Evolutionary conservation across 2,329 filamentous ascomycete species (phyloP).

Genomic region (Penicillium sp.): DNA sequence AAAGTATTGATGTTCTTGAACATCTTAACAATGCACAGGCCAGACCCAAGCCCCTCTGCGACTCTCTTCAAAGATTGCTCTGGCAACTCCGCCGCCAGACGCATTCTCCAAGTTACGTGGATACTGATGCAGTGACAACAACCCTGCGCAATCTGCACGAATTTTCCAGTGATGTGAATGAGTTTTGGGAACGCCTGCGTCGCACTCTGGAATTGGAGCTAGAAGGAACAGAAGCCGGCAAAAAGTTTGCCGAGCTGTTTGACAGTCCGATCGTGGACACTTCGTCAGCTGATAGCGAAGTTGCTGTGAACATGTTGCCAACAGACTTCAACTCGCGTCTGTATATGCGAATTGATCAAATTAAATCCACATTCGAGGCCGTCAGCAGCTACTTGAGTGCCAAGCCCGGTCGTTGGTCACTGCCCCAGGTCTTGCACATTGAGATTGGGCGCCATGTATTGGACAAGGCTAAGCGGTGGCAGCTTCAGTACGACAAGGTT

Average conservation of each 20-base stretch:
- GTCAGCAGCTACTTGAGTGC: conserved; percentile 34
- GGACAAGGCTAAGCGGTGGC: conserved; percentile 57
- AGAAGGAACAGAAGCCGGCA: conserved; percentile 44
- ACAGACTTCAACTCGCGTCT: conserved; percentile 42
- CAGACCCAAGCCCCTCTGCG: conserved; percentile 54
- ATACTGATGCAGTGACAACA: conserved; percentile 45
- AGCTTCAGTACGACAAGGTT: conserved; percentile 59
- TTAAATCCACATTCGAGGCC: conserved; percentile 40
- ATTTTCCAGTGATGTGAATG: conserved; percentile 55
- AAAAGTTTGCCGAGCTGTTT: conserved; percentile 49
- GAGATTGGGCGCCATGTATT: conserved; percentile 61
- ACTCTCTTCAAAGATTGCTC: conserved; percentile 55
- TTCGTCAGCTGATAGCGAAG: conserved; percentile 23
- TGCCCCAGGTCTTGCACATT: conserved; percentile 55
- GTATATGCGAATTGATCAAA: conserved; percentile 40
- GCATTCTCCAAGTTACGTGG: conserved; percentile 41
- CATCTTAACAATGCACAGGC: conserved; percentile 48
- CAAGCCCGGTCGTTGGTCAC: conserved; percentile 42
- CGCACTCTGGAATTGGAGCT: conserved; percentile 56
- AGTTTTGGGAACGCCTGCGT: conserved; percentile 58
- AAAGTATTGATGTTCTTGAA: conserved; percentile 51
- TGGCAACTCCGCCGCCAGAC: conserved; percentile 52
- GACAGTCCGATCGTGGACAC: conserved; percentile 41
- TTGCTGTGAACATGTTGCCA: conserved; percentile 37
- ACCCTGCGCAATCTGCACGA: conserved; percentile 45